Conservation (phyloP, 495 filamentous ascomycete species). For the Podospora pseudopauciseta region DNA sequence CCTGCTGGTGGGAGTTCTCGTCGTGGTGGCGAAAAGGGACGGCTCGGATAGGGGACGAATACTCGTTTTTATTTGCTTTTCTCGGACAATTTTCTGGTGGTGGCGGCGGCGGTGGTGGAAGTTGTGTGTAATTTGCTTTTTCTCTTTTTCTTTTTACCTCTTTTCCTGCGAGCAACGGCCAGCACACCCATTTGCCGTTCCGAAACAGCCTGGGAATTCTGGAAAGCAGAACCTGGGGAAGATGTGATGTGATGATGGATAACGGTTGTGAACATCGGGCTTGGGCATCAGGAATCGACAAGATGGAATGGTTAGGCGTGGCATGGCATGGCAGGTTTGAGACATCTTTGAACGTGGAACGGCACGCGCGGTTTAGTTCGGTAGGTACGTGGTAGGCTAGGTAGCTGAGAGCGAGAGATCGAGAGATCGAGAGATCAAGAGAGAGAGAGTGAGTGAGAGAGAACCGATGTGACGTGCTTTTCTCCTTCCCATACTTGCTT, state of each 20-base stretch:
- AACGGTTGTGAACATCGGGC: not conserved
- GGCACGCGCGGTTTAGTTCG: not conserved
- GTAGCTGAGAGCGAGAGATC: not conserved
- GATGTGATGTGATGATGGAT: not conserved
- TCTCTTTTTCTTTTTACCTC: not conserved
- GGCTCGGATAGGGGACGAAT: not conserved
- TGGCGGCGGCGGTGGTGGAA: not conserved
- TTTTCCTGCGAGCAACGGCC: not conserved
- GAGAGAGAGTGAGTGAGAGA: not conserved
- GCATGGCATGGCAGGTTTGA: not conserved
- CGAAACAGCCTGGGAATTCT: not conserved
- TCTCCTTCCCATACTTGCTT: slow-evolving; percentile 5
- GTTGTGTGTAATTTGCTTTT: not conserved
- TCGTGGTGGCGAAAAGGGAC: not conserved
- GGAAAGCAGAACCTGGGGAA: not conserved
- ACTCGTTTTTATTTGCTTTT: not conserved
- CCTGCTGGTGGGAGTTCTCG: not conserved
- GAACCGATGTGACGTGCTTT: not conserved
- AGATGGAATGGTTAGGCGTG: not conserved
- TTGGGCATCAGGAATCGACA: not conserved
- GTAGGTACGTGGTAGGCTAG: not conserved
- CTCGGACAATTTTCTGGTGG: not conserved
- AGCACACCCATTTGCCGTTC: not conserved
- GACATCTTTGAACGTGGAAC: not conserved
- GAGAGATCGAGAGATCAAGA: not conserved